Conservation (phyloP, 129 eudicot species). For the Glebionis coronaria region DNA sequence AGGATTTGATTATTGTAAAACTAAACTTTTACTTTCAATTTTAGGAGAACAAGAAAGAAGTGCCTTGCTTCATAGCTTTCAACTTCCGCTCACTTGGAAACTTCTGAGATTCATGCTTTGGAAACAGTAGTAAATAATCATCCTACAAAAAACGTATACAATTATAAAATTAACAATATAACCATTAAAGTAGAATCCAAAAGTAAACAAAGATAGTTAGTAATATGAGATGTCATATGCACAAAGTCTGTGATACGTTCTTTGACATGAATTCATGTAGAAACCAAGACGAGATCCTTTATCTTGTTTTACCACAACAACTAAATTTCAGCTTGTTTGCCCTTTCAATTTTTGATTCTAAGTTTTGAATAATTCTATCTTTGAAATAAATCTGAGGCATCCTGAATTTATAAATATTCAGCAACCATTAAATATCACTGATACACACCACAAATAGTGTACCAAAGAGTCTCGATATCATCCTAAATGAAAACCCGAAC, state of each 20-base stretch:
- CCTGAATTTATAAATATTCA: constrained; percentile 53
- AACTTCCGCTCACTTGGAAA: constrained; percentile 65
- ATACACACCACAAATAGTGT: too few relatives aligned
- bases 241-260: constrained; percentile 79
- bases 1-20: background rate
- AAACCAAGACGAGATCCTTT: constrained; percentile 96
- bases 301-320: constrained; percentile 57
- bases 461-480: too few relatives aligned
- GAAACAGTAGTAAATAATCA: constrained; percentile 62
- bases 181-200: constrained; percentile 3
- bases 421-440: too few relatives aligned
- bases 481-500: too few relatives aligned
- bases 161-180: background rate
- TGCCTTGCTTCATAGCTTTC: constrained; percentile 33
- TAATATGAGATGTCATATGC: constrained; percentile 52
- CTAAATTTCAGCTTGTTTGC: too few relatives aligned
- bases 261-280: constrained; percentile 57
- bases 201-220: constrained; percentile 15
- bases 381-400: constrained; percentile 58
- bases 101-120: constrained; percentile 47
- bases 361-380: constrained; percentile 48
- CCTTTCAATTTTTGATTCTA: constrained; percentile 75
- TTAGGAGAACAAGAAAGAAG: background rate
- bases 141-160: constrained; percentile 35
- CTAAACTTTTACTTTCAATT: background rate